A percentile compares a stretch with the other conserved stretches of the same genome.
Conservation (phyloP, 176 grass and related monocot genomes). For the Zea luxurians region DNA sequence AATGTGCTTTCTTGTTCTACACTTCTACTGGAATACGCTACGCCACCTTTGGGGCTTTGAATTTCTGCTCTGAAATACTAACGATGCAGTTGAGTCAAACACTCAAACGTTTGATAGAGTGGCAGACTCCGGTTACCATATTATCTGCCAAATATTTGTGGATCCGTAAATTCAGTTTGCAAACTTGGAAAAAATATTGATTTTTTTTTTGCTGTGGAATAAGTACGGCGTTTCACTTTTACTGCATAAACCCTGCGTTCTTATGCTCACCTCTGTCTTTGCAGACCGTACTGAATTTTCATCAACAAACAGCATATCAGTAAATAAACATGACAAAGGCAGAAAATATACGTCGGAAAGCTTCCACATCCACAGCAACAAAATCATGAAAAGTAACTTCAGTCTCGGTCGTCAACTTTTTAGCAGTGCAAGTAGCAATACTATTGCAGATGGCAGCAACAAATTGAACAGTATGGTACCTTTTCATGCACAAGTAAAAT, state of each 20-base stretch:
- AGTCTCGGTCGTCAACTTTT: conserved; percentile 4
- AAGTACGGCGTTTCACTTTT: background rate
- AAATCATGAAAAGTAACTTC: background rate
- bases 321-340: conserved; percentile 7
- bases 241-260: background rate
- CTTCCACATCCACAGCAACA: background rate
- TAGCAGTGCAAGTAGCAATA: background rate
- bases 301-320: background rate
- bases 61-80: background rate
- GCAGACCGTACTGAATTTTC: background rate
- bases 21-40: background rate
- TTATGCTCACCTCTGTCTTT: background rate
- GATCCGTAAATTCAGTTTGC: background rate
- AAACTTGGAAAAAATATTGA: background rate
- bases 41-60: background rate
- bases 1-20: background rate
- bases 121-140: background rate
- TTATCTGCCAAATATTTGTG: background rate
- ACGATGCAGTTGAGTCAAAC: conserved; percentile 3
- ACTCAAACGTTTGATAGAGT: conserved; percentile 4
- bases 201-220: background rate
- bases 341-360: background rate
- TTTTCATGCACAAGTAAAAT: conserved; percentile 12
- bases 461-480: background rate
- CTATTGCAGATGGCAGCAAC: background rate